Conservation (phyloP, 306 rosid species). For the Inga oerstediana region DNA sequence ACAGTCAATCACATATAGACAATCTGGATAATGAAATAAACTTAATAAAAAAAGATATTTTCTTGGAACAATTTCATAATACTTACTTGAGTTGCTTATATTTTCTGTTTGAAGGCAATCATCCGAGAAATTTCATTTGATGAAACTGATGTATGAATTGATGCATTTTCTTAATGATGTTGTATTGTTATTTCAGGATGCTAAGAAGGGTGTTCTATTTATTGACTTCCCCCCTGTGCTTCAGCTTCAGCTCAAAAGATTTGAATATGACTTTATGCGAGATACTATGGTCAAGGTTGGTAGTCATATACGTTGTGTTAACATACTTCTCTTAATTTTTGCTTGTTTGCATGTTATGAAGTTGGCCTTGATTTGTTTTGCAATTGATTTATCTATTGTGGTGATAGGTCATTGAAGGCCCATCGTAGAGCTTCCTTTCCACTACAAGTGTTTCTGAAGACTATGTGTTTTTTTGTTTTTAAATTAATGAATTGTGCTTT, state of each 20-base stretch:
- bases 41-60: neutral
- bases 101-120: conserved; percentile 20
- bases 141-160: conserved; percentile 13
- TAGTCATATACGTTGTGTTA: conserved; percentile 21
- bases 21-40: neutral
- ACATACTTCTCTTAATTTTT: conserved; percentile 13
- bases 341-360: conserved; percentile 10
- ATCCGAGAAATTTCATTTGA: neutral
- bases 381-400: neutral
- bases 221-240: conserved; percentile 98
- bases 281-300: conserved; percentile 99
- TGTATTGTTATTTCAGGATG: conserved; percentile 72
- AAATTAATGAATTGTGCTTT: conserved; percentile 17
- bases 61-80: neutral
- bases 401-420: conserved; percentile 22
- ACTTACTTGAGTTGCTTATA: conserved; percentile 9
- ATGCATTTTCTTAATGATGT: neutral
- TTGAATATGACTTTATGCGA: conserved; percentile 96
- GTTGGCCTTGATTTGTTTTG: conserved; percentile 22
- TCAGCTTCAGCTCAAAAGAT: conserved; percentile 97
- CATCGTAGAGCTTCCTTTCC: conserved; percentile 5
- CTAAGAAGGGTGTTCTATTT: conserved; percentile 93
- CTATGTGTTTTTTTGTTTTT: neutral
- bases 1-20: neutral
- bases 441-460: conserved; percentile 22